These are phyloP conservation scores for Neonothopanus nambi DNA, from an alignment of 1,284 basidiomycete species.

Conservation along the genomic window DNA sequence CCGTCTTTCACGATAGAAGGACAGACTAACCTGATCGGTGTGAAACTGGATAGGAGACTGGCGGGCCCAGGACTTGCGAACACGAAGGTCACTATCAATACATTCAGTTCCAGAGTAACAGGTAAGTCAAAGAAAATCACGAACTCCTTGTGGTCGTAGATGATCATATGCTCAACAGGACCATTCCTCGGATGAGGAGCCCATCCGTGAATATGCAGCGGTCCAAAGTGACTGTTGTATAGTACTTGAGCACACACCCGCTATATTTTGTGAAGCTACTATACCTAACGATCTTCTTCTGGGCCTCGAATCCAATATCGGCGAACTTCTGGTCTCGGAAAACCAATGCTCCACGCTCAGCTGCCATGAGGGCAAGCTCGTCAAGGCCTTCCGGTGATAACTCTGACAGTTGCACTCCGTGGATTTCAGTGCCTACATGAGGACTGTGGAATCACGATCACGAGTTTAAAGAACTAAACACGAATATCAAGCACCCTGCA, in stretches of 20 bases:
- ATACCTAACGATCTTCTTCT: no score
- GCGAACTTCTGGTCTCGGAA: conserved; percentile 5
- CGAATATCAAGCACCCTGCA: no score
- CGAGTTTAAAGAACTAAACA: no score
- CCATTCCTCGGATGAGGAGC: conserved; percentile 9
- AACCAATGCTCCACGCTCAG: conserved; percentile 5
- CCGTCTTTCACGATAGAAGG: not conserved
- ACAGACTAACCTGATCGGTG: not conserved
- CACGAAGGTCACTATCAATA: conserved; percentile 2
- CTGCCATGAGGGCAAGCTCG: conserved; percentile 8
- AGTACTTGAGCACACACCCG: no score
- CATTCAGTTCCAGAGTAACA: not conserved
- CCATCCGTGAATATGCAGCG: conserved; percentile 12
- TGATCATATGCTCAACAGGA: conserved; percentile 12
- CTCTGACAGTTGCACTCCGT: conserved; percentile 3
- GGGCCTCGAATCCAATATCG: no score
- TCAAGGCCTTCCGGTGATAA: not conserved
- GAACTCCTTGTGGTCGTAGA: conserved; percentile 11
- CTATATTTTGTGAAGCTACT: no score
- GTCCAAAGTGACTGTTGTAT: conserved; percentile 9
- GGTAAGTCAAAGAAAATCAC: not conserved
- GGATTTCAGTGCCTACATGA: conserved; percentile 7
- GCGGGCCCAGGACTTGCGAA: conserved; percentile 6
- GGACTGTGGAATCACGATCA: not conserved
- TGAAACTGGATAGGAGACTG: conserved; percentile 8